Conservation (phyloP, 2,329 filamentous ascomycete species). For the Ophioceras dolichostomum region DNA sequence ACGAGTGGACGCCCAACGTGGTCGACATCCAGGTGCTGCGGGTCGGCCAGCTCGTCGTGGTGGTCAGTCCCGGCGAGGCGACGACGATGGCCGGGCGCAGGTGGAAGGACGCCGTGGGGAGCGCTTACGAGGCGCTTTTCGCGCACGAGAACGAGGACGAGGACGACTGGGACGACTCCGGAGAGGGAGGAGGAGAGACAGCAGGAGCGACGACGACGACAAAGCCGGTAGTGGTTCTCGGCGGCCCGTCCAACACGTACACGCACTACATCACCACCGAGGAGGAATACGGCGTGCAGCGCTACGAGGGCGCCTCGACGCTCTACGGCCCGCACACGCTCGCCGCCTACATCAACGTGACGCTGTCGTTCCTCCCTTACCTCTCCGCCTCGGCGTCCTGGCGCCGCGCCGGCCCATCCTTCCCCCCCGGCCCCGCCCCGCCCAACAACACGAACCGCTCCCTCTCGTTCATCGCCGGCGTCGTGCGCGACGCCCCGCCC, state of each 20-base stretch:
- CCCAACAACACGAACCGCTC: constrained; percentile 68
- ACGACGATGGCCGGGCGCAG: constrained; percentile 86
- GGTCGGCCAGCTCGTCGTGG: constrained; percentile 72
- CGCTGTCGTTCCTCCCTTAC: constrained; percentile 55
- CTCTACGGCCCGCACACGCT: constrained; percentile 76
- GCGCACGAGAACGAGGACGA: constrained; percentile 19
- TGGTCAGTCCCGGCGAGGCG: constrained; percentile 77
- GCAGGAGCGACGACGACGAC: constrained; percentile 19
- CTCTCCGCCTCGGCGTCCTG: constrained; percentile 34
- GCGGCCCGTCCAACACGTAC: constrained; percentile 81
- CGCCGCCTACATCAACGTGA: constrained; percentile 77
- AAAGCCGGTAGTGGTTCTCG: constrained; percentile 60
- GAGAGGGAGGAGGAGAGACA: neutral
- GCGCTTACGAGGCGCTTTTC: constrained; percentile 33
- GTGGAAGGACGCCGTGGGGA: constrained; percentile 62
- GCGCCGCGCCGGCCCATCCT: neutral
- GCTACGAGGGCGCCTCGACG: constrained; percentile 85
- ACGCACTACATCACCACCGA: constrained; percentile 29
- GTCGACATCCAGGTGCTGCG: constrained; percentile 80
- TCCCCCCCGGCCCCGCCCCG: constrained; percentile 43
- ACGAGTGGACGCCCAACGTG: constrained; percentile 82
- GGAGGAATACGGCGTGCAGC: constrained; percentile 55
- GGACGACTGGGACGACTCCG: no score
- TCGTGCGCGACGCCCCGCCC: constrained; percentile 58
- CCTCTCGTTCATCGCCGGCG: constrained; percentile 66